A percentile compares a stretch with the other conserved stretches of the same genome.
phyloP scores from a whole-genome alignment of 2,329 filamentous ascomycete genomes.

The Penicillium sp. region DNA sequence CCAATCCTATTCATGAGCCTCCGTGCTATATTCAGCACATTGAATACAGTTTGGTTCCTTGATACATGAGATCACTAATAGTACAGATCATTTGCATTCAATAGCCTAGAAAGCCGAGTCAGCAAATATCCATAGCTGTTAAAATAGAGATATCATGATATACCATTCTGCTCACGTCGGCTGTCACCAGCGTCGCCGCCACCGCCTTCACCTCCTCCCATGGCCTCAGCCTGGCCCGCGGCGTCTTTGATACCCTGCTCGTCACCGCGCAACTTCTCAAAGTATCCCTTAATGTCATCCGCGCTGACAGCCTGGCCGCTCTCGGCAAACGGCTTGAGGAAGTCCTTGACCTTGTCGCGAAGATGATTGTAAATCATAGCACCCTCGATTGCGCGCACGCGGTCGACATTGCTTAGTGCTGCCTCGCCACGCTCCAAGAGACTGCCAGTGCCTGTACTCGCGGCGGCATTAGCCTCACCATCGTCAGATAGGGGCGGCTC shows the following conservation, averaged over 20 bases:
- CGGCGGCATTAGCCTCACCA: constrained; percentile 50
- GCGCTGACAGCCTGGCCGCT: constrained; percentile 84
- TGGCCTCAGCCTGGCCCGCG: constrained; percentile 51
- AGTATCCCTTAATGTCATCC: constrained; percentile 95
- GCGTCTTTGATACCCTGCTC: constrained; percentile 69
- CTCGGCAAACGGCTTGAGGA: constrained; percentile 90
- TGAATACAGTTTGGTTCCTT: neutral
- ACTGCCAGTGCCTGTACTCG: constrained; percentile 68
- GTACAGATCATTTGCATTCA: neutral
- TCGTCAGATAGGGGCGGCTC: constrained; percentile 80
- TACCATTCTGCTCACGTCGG: constrained; percentile 50
- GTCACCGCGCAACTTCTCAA: constrained; percentile 90
- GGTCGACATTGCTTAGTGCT: constrained; percentile 85
- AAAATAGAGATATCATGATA: constrained; percentile 12
- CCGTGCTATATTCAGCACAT: neutral
- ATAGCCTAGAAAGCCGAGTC: constrained; percentile 8
- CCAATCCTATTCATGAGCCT: neutral
- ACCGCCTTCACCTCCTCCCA: constrained; percentile 21
- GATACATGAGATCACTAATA: neutral
- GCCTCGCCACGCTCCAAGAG: constrained; percentile 90
- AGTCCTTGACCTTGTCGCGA: constrained; percentile 92
- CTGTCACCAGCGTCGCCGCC: constrained; percentile 32
- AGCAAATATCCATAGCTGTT: neutral
- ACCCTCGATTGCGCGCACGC: constrained; percentile 89
- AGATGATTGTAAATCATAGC: constrained; percentile 98